Base-by-base conservation (phyloP, 768 basidiomycete species). In the Boletus edulis region DNA sequence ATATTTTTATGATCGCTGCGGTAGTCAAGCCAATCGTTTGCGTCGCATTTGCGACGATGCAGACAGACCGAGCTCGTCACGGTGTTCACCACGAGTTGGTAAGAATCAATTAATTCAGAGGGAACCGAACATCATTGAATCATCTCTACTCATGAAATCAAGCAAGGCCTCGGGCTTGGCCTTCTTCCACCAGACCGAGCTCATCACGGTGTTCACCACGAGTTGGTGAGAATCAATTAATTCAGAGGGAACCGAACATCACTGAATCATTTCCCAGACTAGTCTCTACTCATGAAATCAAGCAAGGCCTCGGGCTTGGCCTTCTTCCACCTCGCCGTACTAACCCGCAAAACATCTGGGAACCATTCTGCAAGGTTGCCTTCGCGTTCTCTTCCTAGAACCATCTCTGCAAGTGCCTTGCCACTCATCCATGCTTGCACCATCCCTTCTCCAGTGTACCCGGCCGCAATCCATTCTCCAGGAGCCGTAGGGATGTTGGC, bases 381-480 rank as follows among this genome's bases (percentile, higher is more conserved):
- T 48, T 68, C 56, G 0, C 4, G 51, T 29, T 59, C 77, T 68
- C 48, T 64, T 8, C 72, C 78, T 9, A 84, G 64, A 11, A 90
- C 67, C 85, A 86, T 86, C 49, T 72, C 69, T 17, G 81, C 84
- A 6, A 87, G 67, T 1, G 82, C 83, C 54, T 77, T 78, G 15
- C 82, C 87, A 49, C 82, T 75, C 73, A 84, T 67, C 85, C 86
- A 87, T 0, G 84, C 85, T 56, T 87, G 81, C 4, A 79, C 80
- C 87, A 88, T 87, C 3, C 87, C 87, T 61, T 90, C 87, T 0
- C 87, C 87, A 2, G 79, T 75, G 64, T 84, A 89, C 17, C 86
- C 87, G 4, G 84, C 86, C 24, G 82, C 76, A 22, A 89, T 79
- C 87, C 87, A 89, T 66, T 89, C 87, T 13, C 86, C 86, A 1